Conservation (phyloP, 139 green algal species). For the Diplosphaera chodatii region DNA sequence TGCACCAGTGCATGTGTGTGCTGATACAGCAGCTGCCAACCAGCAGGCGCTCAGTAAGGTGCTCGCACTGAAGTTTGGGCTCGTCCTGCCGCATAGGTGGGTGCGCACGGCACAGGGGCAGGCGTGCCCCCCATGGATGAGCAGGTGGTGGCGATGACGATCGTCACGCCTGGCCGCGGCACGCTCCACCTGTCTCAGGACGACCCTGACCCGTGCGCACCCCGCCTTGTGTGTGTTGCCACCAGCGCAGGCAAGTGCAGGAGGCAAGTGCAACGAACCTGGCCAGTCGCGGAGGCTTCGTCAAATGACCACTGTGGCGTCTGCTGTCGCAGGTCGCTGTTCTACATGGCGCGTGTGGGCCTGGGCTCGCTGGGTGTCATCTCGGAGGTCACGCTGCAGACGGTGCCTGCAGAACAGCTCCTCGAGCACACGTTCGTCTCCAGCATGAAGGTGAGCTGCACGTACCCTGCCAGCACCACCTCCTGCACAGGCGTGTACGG, state of each 20-base stretch:
- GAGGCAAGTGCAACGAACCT: too few relatives aligned
- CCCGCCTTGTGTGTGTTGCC: too few relatives aligned
- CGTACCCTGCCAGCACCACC: constrained; percentile 50
- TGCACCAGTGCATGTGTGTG: too few relatives aligned
- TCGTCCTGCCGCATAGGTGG: constrained; percentile 56
- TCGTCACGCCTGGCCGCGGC: constrained; percentile 83
- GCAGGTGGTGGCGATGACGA: constrained; percentile 75
- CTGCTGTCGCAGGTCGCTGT: constrained; percentile 58
- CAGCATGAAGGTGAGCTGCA: constrained; percentile 15
- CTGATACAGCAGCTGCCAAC: too few relatives aligned
- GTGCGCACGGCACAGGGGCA: constrained; percentile 90
- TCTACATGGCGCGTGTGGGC: constrained; percentile 68
- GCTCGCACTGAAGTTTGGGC: too few relatives aligned
- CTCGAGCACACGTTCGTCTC: constrained; percentile 79
- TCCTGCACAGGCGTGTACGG: too few relatives aligned
- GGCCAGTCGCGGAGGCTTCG: too few relatives aligned
- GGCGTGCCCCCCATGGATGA: constrained; percentile 87
- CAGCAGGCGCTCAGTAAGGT: too few relatives aligned
- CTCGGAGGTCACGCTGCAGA: constrained; percentile 78
- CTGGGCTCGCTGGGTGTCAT: constrained; percentile 87
- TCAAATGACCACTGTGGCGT: too few relatives aligned
- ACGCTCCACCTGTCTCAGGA: constrained; percentile 25
- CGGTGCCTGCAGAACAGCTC: constrained; percentile 62
- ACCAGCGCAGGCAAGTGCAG: too few relatives aligned
- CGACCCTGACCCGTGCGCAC: constrained; percentile 51